Evolutionary conservation across 257 asterid species (phyloP).

Genomic region (Jasminum sambac): DNA sequence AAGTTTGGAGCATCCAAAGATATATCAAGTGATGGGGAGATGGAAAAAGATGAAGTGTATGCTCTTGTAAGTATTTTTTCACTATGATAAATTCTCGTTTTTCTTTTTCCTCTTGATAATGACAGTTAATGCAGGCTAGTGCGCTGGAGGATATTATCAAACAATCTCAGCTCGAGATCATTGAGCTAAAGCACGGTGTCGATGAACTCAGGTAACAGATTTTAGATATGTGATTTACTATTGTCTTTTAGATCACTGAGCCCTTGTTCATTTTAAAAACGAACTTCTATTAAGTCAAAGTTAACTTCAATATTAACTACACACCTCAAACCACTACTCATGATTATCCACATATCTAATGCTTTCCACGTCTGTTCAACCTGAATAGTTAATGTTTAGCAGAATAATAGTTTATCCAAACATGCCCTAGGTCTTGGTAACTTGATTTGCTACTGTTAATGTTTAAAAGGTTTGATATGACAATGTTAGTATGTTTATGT

Average conservation of each 20-base stretch:
- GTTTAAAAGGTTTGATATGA: neutral
- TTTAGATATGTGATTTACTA: slow-evolving; percentile 13
- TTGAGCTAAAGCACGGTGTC: slow-evolving; percentile 88
- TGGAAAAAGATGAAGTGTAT: slow-evolving; percentile 82
- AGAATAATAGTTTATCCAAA: too few relatives aligned
- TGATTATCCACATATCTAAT: too few relatives aligned
- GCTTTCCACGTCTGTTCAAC: too few relatives aligned
- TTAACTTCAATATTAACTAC: too few relatives aligned
- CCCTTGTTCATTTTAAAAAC: neutral
- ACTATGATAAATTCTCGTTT: slow-evolving; percentile 13
- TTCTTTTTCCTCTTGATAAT: slow-evolving; percentile 27
- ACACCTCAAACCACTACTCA: too few relatives aligned
- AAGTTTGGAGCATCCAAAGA: slow-evolving; percentile 45
- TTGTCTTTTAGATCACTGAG: neutral
- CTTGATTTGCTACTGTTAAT: neutral
- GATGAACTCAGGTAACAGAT: slow-evolving; percentile 80
- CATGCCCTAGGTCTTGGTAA: neutral
- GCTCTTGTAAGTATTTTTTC: slow-evolving; percentile 62
- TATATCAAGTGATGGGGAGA: slow-evolving; percentile 41
- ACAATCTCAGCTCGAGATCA: slow-evolving; percentile 95
- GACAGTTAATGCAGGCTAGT: slow-evolving; percentile 61
- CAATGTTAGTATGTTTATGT: neutral
- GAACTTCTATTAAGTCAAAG: neutral
- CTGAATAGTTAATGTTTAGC: too few relatives aligned
- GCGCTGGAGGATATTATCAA: slow-evolving; percentile 88